Base-by-base conservation (phyloP, 2,329 filamentous ascomycete species). In the Monascus ruber region DNA sequence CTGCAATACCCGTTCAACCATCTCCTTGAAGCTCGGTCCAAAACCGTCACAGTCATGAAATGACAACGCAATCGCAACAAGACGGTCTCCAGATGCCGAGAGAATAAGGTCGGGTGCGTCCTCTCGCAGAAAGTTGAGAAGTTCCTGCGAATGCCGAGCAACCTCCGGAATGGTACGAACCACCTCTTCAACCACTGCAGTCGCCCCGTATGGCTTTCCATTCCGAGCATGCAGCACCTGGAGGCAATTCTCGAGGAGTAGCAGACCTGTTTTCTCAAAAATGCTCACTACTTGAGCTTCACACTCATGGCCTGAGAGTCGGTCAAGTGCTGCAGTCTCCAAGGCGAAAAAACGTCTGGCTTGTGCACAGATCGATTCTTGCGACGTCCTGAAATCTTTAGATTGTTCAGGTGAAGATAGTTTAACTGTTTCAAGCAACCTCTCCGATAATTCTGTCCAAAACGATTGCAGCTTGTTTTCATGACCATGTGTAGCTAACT, bases 341-440 rank as follows among this genome's bases (percentile, higher is more conserved):
- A 86, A 60, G 1, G 72, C 63, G 43, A 83, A 81, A 64, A 85
- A 85, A 1, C 83, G 78, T 34, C 71, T 68, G 0, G 80, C 79
- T 50, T 83, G 74, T 5, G 78, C 70, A 6, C 76, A 74, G 25
- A 94, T 71, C 32, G 69, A 68, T 37, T 76, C 71, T 55, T 94
- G 86, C 0, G 85, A 93, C 33, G 71, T 70, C 25, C 75, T 71
- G 48, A 84, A 84, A 11, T 86, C 83, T 45, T 81, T 81, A 0
- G 86, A 87, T 40, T 89, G 79, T 54, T 89, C 86, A 1, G 88
- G 86, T 4, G 85, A 72, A 0, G 86, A 93, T 5, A 76, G 75
- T 39, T 79, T 79, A 41, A 94, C 78, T 31, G 74, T 72, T 27
- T 77, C 68, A 25, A 80, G 68, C n/a, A 94, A 63, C 0, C 70